These are phyloP conservation scores for Saprolegnia diclina DNA, from an alignment of 352 stramenopile genomes.

Conservation along the genomic window DNA sequence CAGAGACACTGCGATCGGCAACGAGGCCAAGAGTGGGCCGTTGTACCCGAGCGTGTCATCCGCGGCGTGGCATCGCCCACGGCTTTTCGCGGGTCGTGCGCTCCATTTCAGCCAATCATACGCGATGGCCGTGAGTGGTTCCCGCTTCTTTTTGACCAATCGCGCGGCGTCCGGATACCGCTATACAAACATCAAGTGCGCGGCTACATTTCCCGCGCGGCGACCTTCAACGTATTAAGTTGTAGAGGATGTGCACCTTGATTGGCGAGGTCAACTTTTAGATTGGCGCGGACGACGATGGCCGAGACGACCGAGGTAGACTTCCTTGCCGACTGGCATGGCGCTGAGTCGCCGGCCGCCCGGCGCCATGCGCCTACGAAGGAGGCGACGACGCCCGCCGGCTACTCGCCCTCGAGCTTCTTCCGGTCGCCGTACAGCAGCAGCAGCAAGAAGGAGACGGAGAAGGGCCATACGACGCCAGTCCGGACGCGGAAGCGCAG, in stretches of 20 bases:
- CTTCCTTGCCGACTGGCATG: background rate
- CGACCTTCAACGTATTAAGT: background rate
- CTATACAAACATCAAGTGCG: no score
- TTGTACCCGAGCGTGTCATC: no score
- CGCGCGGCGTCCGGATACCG: no score
- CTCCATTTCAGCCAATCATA: no score
- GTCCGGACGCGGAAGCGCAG: conserved; percentile 10
- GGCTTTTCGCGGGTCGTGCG: no score
- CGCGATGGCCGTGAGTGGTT: no score
- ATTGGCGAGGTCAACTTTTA: conserved; percentile 6
- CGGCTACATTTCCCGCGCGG: no score
- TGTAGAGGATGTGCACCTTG: background rate
- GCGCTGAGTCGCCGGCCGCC: background rate
- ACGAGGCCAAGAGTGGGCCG: no score
- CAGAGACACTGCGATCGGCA: no score
- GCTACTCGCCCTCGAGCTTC: conserved; percentile 59
- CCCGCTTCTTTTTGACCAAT: no score
- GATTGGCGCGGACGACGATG: background rate
- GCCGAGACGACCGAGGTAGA: background rate
- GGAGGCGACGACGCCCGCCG: background rate
- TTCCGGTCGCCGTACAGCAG: conserved; percentile 54
- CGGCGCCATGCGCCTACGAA: no score
- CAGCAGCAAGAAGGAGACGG: conserved; percentile 13
- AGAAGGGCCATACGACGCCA: conserved; percentile 26
- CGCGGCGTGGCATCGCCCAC: no score